Evolutionary conservation across 352 stramenopile genomes (phyloP).

Genomic region (Globisporangium splendens): DNA sequence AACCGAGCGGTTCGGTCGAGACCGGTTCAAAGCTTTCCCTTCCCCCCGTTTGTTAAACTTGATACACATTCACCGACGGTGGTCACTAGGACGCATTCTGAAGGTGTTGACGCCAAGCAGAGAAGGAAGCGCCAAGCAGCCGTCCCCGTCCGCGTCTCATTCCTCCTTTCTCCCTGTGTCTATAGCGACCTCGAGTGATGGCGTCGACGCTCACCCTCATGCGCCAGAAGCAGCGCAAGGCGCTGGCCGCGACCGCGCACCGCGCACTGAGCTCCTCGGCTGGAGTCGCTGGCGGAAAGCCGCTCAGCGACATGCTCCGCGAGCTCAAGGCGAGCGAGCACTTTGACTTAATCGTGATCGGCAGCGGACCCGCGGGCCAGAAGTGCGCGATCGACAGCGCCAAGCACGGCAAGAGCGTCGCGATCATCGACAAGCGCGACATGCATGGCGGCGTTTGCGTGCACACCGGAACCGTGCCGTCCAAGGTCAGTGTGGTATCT

Average conservation of each 20-base stretch:
- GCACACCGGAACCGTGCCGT: slow-evolving; percentile 87
- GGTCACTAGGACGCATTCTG: too few relatives aligned
- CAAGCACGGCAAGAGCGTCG: slow-evolving; percentile 80
- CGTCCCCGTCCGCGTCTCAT: neutral
- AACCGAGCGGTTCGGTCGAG: too few relatives aligned
- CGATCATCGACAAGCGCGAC: slow-evolving; percentile 87
- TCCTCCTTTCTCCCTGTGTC: neutral
- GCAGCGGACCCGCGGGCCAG: slow-evolving; percentile 82
- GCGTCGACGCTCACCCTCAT: neutral
- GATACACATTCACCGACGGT: too few relatives aligned
- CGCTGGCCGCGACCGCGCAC: neutral
- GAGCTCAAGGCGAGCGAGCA: slow-evolving; percentile 84
- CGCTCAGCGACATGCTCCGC: slow-evolving; percentile 64
- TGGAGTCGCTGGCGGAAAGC: slow-evolving; percentile 6
- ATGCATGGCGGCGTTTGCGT: slow-evolving; percentile 88
- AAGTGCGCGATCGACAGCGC: slow-evolving; percentile 89
- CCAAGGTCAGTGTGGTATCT: slow-evolving; percentile 40
- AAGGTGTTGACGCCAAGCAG: too few relatives aligned
- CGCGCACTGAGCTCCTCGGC: slow-evolving; percentile 3
- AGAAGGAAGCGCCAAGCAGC: neutral
- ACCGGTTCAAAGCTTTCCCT: too few relatives aligned
- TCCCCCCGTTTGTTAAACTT: too few relatives aligned
- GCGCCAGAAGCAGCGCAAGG: slow-evolving; percentile 5
- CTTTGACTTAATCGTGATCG: slow-evolving; percentile 89
- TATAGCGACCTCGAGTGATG: neutral